These are phyloP conservation scores for Tarenaya hassleriana DNA, from an alignment of 345 rosid genomes.

Conservation along the genomic window DNA sequence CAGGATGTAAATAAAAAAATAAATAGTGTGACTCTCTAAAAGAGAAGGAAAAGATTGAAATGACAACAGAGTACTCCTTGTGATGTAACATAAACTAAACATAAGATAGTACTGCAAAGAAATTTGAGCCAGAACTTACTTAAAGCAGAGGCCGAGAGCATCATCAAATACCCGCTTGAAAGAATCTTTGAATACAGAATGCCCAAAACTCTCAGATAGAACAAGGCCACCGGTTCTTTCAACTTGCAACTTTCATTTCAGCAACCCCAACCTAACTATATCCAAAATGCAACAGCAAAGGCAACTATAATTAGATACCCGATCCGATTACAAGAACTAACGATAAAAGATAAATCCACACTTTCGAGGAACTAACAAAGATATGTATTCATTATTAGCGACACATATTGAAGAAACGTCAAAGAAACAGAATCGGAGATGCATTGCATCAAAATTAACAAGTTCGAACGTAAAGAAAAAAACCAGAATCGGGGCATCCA, in stretches of 20 bases:
- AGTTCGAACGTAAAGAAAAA: too few species aligned
- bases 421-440: too few species aligned
- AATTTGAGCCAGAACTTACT: conserved; percentile 40
- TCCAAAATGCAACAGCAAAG: conserved; percentile 4
- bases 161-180: conserved; percentile 56
- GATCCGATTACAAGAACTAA: neutral
- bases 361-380: neutral
- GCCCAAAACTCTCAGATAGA: conserved; percentile 81
- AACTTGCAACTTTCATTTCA: conserved; percentile 68
- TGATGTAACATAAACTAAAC: neutral
- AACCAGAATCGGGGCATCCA: neutral
- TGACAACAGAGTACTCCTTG: neutral
- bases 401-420: neutral
- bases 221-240: conserved; percentile 76
- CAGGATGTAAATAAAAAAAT: neutral
- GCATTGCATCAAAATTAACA: too few species aligned
- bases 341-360: neutral
- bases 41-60: neutral
- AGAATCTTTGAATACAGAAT: conserved; percentile 66
- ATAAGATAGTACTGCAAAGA: neutral
- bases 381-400: neutral
- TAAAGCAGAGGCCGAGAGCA: conserved; percentile 83
- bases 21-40: too few species aligned
- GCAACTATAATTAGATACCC: neutral
- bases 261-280: conserved; percentile 82